Percentiles rank a stretch among this genome's conserved stretches.
Evolutionary conservation across 306 rosid species (phyloP).

Genomic region (Inga oerstediana): DNA sequence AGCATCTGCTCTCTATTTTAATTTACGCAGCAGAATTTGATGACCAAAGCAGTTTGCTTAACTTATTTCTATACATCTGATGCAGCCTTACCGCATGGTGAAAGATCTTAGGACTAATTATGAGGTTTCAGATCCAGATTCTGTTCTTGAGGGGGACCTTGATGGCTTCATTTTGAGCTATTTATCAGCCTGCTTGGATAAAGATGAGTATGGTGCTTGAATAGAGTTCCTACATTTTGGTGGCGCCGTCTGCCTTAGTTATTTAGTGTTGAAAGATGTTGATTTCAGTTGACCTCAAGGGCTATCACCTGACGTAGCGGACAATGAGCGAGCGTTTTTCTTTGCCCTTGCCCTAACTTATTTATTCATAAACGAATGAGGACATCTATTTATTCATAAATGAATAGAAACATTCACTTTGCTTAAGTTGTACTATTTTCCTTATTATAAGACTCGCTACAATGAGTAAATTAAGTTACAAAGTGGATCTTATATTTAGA

Average conservation of each 20-base stretch:
- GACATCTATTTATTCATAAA: not conserved
- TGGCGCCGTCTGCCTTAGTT: constrained; percentile 2
- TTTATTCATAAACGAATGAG: not conserved
- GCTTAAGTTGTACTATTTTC: not conserved
- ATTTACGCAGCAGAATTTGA: constrained; percentile 1
- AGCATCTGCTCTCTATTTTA: constrained; percentile 16
- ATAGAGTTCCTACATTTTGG: not conserved
- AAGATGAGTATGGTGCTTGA: constrained; percentile 56
- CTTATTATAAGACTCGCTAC: too few species aligned
- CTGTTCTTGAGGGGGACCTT: constrained; percentile 88
- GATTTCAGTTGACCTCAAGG: constrained; percentile 19
- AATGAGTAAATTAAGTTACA: too few species aligned
- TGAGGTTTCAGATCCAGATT: constrained; percentile 92
- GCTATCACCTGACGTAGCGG: not conserved
- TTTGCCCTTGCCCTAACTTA: not conserved
- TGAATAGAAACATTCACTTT: not conserved
- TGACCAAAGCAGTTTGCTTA: constrained; percentile 9
- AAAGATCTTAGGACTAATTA: constrained; percentile 92
- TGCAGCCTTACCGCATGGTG: constrained; percentile 97
- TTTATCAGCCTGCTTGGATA: constrained; percentile 80
- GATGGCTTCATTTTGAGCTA: constrained; percentile 87
- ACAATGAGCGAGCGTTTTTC: constrained; percentile 11
- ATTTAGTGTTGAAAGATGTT: constrained; percentile 28
- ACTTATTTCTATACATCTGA: constrained; percentile 20
- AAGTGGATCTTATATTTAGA: too few species aligned